A percentile compares a stretch with the other conserved stretches of the same genome.
phyloP scores from a whole-genome alignment of 2,329 filamentous ascomycete species.

The Chaetomiaceae sp. region DNA sequence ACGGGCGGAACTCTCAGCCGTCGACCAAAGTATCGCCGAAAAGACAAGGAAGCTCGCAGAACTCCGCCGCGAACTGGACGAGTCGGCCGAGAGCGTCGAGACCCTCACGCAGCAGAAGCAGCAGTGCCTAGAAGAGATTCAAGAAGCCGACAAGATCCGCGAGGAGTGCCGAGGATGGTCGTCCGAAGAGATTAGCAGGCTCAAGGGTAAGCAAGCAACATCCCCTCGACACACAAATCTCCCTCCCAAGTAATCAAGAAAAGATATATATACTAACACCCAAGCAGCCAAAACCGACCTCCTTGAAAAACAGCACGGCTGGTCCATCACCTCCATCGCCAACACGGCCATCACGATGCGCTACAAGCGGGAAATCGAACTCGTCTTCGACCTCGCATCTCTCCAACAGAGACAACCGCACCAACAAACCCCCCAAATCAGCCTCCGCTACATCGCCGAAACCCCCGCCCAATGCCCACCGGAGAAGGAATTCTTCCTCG shows the following conservation, averaged over 20 bases:
- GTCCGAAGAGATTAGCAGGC: slow-evolving; percentile 67
- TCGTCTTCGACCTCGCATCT: slow-evolving; percentile 63
- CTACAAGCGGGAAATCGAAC: slow-evolving; percentile 66
- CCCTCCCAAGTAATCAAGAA: neutral
- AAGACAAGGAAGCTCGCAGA: slow-evolving; percentile 65
- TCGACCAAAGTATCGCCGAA: slow-evolving; percentile 64
- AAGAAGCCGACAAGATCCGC: slow-evolving; percentile 73
- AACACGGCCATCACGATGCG: slow-evolving; percentile 65
- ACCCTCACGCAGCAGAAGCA: slow-evolving; percentile 62
- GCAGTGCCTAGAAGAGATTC: slow-evolving; percentile 67
- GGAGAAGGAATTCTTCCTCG: slow-evolving; percentile 71
- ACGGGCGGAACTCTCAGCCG: slow-evolving; percentile 59
- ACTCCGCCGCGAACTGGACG: slow-evolving; percentile 61
- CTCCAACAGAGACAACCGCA: no score
- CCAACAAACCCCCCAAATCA: slow-evolving; percentile 31
- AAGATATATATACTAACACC: neutral
- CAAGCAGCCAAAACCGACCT: slow-evolving; percentile 56
- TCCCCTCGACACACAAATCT: neutral
- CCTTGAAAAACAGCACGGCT: slow-evolving; percentile 63
- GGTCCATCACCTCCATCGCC: slow-evolving; percentile 63
- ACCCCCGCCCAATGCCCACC: slow-evolving; percentile 52
- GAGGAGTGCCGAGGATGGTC: slow-evolving; percentile 91
- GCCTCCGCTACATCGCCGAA: slow-evolving; percentile 63
- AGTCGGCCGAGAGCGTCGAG: slow-evolving; percentile 61
- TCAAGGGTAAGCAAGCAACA: slow-evolving; percentile 60